Base-by-base conservation (phyloP, 768 basidiomycete species). In the Auricularia cornea region DNA sequence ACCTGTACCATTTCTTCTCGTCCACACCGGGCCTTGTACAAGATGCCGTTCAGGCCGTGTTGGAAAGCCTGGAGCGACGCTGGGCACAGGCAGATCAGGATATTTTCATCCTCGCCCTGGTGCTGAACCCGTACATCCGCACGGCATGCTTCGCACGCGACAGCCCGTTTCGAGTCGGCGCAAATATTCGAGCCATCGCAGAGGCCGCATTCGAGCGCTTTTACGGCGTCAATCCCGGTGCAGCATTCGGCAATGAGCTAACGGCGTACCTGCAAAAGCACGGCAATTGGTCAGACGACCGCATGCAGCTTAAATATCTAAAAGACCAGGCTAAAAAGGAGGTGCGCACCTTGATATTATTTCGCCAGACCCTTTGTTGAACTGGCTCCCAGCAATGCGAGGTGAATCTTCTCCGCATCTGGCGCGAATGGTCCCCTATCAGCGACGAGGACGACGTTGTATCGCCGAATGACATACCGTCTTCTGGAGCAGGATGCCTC, bases 51-150 rank as follows among this genome's bases (percentile, higher is more conserved):
- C 62, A 29, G 6, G 60, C 56, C 18, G n/a, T n/a, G n/a, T n/a
- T n/a, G n/a, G n/a, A n/a, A n/a, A 68, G 67, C 30, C 48, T 68
- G 4, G 67, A 68, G 52, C 66, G 66, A 60, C 62, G 63, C 8
- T 68, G 66, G 66, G 41, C 54, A 11, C 35, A 63, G 26, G 54
- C 60, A 48, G 65, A 66, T 29, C 65, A 60, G 6, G 65, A 66
- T 18, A 41, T 60, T 16, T 64, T 64, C 32, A 66, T 68, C 31
- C 23, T 59, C 18, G 56, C 65, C 23, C n/a, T 68, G 35, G 59
- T 61, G 51, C 44, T 67, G 8, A 67, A 66, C 56, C 66, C 66
- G 5, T 61, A 60, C 63, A 77, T 72, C 60, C 59, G 59, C 11
- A 8, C 6, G 10, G 35, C 59, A 11, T n/a, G n/a, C n/a, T n/a